phyloP scores from a whole-genome alignment of 768 basidiomycete species.

The Suillus plorans region DNA sequence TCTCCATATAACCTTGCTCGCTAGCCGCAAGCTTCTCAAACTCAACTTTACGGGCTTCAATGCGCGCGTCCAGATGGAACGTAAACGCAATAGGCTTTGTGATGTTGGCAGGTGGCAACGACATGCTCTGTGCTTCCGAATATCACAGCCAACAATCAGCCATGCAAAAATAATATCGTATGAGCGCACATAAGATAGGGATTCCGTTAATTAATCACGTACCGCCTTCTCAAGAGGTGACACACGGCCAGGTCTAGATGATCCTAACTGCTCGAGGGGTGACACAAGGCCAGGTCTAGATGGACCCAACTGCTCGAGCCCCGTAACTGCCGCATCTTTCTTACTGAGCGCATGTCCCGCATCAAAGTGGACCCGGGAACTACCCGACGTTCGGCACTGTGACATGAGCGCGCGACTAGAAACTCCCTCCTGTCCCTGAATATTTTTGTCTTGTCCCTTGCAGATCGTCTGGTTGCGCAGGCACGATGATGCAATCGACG shows the following conservation, averaged over 20 bases:
- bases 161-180: conserved; percentile 11
- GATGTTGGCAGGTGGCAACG: conserved; percentile 29
- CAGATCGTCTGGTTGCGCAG: conserved; percentile 13
- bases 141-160: conserved; percentile 14
- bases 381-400: conserved; percentile 8
- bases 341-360: conserved; percentile 3
- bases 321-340: not conserved
- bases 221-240: conserved; percentile 31
- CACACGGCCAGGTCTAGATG: conserved; percentile 20
- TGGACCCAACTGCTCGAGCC: conserved; percentile 16
- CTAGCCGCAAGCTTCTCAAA: conserved; percentile 14
- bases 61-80: conserved; percentile 49
- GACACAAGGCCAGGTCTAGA: conserved; percentile 23
- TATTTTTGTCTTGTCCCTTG: conserved; percentile 15
- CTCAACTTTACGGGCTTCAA: conserved; percentile 47
- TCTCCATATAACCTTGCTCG: conserved; percentile 16
- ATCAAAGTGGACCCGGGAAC: conserved; percentile 5
- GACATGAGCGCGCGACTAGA: not conserved
- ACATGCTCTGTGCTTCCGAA: conserved; percentile 20
- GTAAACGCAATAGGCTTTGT: conserved; percentile 53
- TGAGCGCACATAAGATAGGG: conserved; percentile 26
- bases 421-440: conserved; percentile 7
- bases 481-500: conserved; percentile 14
- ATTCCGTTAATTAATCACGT: conserved; percentile 27
- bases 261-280: conserved; percentile 22